A percentile compares a stretch with the other conserved stretches of the same genome.
Evolutionary conservation across 208 protist species (phyloP).

Genomic region (Herpetomonas tarakana): DNA sequence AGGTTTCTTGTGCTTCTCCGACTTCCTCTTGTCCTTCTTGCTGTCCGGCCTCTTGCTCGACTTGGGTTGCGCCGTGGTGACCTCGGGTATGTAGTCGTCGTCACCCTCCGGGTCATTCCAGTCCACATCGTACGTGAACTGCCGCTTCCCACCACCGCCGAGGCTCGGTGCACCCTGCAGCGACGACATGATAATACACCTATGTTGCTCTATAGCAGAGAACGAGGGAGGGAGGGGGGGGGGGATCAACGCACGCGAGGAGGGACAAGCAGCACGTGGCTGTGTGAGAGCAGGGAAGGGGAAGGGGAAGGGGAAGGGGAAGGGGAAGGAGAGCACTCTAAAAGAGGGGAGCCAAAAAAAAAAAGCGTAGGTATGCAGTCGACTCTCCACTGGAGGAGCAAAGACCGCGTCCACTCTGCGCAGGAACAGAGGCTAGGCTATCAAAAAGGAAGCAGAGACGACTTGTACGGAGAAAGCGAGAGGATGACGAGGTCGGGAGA

Average conservation of each 20-base stretch:
- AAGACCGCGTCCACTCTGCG: no score
- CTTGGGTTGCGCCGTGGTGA: constrained; percentile 16
- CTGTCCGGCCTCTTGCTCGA: constrained; percentile 3
- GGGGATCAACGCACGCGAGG: not conserved
- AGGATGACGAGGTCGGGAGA: no score
- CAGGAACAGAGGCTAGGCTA: no score
- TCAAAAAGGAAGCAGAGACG: no score
- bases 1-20: constrained; percentile 13
- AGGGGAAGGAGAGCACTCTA: not conserved
- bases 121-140: constrained; percentile 38
- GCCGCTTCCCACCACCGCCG: constrained; percentile 15
- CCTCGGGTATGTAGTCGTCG: constrained; percentile 51
- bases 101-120: constrained; percentile 23
- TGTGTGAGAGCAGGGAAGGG: not conserved
- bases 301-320: not conserved
- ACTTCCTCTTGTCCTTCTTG: constrained; percentile 18
- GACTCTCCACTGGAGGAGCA: no score
- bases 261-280: no score
- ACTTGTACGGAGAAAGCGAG: no score
- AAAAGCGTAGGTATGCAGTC: no score
- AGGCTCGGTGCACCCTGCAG: constrained; percentile 60
- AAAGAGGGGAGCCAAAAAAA: not conserved
- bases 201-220: not conserved
- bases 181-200: constrained; percentile 25
- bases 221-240: no score